These are phyloP conservation scores for Niebla homalea DNA, from an alignment of 495 filamentous ascomycete genomes.

Conservation along the genomic window DNA sequence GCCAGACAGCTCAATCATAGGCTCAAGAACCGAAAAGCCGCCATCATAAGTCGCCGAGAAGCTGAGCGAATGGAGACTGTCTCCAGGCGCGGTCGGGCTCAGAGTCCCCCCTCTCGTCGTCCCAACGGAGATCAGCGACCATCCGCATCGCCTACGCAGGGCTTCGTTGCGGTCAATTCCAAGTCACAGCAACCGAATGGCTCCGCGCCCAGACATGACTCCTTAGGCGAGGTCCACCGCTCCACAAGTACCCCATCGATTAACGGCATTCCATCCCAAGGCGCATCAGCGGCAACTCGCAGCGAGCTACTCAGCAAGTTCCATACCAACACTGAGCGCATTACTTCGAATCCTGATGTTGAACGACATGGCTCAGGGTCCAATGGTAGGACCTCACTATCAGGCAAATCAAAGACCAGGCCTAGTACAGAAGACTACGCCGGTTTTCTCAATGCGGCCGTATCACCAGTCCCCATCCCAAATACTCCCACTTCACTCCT, in stretches of 20 bases:
- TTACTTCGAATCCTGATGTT: constrained; percentile 19
- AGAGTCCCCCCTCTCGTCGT: constrained; percentile 18
- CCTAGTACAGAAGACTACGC: constrained; percentile 16
- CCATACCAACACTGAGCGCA: constrained; percentile 40
- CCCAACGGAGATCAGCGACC: constrained; percentile 12
- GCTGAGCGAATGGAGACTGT: constrained; percentile 29
- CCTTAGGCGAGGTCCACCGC: constrained; percentile 21
- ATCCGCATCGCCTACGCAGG: constrained; percentile 33
- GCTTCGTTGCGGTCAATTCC: constrained; percentile 48
- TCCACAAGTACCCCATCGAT: constrained; percentile 23
- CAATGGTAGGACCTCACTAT: constrained; percentile 2
- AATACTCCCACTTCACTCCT: constrained; percentile 37
- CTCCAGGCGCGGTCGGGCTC: not conserved
- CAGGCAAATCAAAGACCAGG: constrained; percentile 14
- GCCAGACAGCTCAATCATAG: constrained; percentile 74
- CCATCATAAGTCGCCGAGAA: constrained; percentile 49
- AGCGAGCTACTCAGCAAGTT: constrained; percentile 45
- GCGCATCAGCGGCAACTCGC: constrained; percentile 38
- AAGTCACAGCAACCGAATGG: constrained; percentile 22
- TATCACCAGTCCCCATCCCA: constrained; percentile 35
- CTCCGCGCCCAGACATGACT: constrained; percentile 21
- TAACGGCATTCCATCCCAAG: constrained; percentile 38
- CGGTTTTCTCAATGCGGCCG: constrained; percentile 22
- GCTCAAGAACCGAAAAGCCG: constrained; percentile 58
- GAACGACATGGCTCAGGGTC: constrained; percentile 5